Conservation (phyloP, 257 asterid genomes). For the Forsythia viridissima region DNA sequence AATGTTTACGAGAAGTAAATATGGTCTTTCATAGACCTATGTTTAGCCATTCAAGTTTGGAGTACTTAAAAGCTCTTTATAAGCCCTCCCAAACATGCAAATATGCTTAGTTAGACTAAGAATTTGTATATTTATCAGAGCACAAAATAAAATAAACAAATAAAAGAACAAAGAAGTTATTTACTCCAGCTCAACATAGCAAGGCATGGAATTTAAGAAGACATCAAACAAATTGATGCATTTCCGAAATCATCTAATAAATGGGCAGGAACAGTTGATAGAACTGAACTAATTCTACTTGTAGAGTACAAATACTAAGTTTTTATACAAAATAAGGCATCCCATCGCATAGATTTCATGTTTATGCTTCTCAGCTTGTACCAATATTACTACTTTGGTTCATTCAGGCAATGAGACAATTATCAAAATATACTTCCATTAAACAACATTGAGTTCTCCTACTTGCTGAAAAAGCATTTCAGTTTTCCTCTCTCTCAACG, state of each 20-base stretch:
- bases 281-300: neutral
- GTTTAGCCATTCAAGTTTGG: too few species aligned
- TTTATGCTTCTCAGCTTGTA: conserved; percentile 18
- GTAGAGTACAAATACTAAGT: neutral
- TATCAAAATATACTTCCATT: conserved; percentile 29
- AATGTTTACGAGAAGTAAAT: too few species aligned
- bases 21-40: too few species aligned
- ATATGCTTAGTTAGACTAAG: too few species aligned
- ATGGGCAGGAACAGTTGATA: neutral
- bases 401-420: conserved; percentile 56
- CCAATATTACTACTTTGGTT: conserved; percentile 29
- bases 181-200: too few species aligned
- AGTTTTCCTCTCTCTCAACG: conserved; percentile 70
- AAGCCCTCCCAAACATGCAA: too few species aligned
- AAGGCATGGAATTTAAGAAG: neutral
- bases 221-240: neutral
- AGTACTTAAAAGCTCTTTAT: too few species aligned
- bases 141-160: too few species aligned
- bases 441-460: conserved; percentile 29
- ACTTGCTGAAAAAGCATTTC: conserved; percentile 65
- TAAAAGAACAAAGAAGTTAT: too few species aligned
- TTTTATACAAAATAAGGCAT: neutral
- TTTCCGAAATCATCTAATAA: neutral
- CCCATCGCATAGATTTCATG: neutral
- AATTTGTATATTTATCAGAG: too few species aligned